A percentile compares a stretch with the other conserved stretches of the same genome.
These are phyloP conservation scores for Fusarium fracticaudum DNA, from an alignment of 2,329 filamentous ascomycete species.

Conservation along the genomic window DNA sequence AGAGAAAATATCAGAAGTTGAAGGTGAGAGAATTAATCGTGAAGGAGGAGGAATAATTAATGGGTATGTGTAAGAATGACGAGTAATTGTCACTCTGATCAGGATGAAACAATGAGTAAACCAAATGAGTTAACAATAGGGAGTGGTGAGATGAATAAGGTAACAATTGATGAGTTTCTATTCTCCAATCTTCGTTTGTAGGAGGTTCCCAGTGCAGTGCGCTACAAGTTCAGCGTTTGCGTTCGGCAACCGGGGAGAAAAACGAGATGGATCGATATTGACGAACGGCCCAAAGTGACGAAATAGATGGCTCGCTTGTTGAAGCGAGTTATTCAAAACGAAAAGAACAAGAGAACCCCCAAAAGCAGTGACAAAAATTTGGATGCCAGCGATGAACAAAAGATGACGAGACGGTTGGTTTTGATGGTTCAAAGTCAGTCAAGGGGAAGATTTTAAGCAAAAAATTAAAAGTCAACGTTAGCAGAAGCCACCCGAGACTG, in stretches of 20 bases:
- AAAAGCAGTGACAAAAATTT: neutral
- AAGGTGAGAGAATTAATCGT: neutral
- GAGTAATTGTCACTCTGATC: neutral
- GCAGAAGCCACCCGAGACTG: neutral
- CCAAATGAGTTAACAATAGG: conserved; percentile 5
- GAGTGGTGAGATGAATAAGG: conserved; percentile 11
- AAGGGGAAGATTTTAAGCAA: conserved; percentile 10
- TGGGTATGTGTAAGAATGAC: neutral
- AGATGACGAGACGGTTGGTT: neutral
- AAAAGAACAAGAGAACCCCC: neutral
- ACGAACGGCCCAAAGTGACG: neutral
- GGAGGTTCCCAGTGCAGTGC: conserved; percentile 1
- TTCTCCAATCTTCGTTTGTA: conserved; percentile 12
- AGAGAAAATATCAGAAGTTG: neutral
- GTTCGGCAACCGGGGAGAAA: neutral
- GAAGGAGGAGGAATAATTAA: conserved; percentile 12
- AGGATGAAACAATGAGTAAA: conserved; percentile 1
- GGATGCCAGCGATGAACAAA: conserved; percentile 2
- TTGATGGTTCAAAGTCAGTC: neutral
- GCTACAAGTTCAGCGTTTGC: neutral
- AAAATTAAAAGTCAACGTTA: neutral
- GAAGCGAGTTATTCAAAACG: neutral
- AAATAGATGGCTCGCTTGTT: conserved; percentile 4
- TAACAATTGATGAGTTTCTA: conserved; percentile 18
- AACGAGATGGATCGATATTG: neutral